Conservation (phyloP, 805 yeast genomes). For the Debaryomyces hansenii region DNA sequence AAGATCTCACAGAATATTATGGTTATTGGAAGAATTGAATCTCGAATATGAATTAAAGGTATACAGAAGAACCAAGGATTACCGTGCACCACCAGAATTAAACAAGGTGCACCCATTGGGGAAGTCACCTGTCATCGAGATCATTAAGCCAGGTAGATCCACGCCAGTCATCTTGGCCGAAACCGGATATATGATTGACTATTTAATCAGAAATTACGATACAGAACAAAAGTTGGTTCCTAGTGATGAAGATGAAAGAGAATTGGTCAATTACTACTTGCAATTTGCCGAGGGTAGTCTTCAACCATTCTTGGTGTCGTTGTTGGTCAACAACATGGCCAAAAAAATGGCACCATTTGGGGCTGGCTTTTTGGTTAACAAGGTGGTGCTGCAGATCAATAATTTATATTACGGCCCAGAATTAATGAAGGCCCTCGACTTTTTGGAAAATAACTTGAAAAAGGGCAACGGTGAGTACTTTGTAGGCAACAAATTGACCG, state of each 20-base stretch:
- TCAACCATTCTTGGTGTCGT: constrained; percentile 45
- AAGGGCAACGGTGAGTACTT: constrained; percentile 32
- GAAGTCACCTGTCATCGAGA: constrained; percentile 33
- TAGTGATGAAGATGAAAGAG: constrained; percentile 36
- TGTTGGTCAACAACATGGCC: constrained; percentile 29
- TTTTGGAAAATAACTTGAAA: constrained; percentile 29
- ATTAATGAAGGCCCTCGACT: constrained; percentile 20
- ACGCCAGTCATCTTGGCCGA: constrained; percentile 44
- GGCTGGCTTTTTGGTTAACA: constrained; percentile 17
- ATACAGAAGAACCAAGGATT: constrained; percentile 22
- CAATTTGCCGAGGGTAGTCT: constrained; percentile 66
- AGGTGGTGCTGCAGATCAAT: constrained; percentile 23
- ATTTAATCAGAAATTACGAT: constrained; percentile 53
- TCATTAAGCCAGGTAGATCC: constrained; percentile 20
- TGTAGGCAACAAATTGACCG: constrained; percentile 52
- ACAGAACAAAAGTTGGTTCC: constrained; percentile 36
- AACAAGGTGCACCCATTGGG: constrained; percentile 36
- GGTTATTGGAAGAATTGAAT: constrained; percentile 37
- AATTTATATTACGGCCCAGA: constrained; percentile 26
- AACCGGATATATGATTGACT: constrained; percentile 58
- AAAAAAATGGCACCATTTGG: constrained; percentile 28
- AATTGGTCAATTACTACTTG: constrained; percentile 49
- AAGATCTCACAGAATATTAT: constrained; percentile 37
- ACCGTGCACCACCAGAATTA: constrained; percentile 35
- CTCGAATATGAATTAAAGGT: constrained; percentile 33